Percentiles rank a stretch among this genome's conserved stretches.
phyloP scores from a whole-genome alignment of 2,329 filamentous ascomycete genomes.

The Hymenoscyphus scutula region DNA sequence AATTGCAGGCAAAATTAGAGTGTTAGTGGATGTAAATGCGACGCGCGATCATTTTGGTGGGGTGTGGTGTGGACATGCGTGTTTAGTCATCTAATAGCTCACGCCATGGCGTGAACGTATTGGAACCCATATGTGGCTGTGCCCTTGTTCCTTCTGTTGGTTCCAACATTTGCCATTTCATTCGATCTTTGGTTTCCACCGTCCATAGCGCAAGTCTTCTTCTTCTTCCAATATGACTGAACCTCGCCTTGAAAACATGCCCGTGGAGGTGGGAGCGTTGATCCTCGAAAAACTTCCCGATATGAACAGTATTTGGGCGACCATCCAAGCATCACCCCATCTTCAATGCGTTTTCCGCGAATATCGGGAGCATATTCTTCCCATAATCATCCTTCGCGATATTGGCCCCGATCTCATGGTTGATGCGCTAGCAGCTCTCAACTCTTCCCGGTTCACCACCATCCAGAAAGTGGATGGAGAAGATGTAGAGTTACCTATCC shows the following conservation, averaged over 20 bases:
- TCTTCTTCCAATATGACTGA: not conserved
- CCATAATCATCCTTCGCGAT: slow-evolving; percentile 10
- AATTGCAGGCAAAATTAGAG: too few species aligned
- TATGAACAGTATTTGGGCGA: slow-evolving; percentile 11
- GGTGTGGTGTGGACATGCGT: too few species aligned
- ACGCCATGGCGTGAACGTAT: too few species aligned
- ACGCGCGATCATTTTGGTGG: too few species aligned
- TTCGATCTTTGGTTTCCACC: too few species aligned
- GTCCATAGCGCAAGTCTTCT: too few species aligned
- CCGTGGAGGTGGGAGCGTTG: not conserved
- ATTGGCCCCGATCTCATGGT: slow-evolving; percentile 7
- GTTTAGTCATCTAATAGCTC: too few species aligned
- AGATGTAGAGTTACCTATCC: not conserved
- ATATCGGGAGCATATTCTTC: slow-evolving; percentile 8
- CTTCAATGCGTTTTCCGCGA: slow-evolving; percentile 8
- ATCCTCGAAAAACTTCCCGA: slow-evolving; percentile 9
- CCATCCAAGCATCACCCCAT: slow-evolving; percentile 11
- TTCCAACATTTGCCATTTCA: not conserved
- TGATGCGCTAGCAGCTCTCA: slow-evolving; percentile 12
- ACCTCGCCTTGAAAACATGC: not conserved
- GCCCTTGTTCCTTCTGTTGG: not conserved
- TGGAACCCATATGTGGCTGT: not conserved
- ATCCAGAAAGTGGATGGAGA: not conserved
- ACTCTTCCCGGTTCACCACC: not conserved
- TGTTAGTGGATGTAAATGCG: too few species aligned